Evolutionary conservation across 257 asterid genomes (phyloP).

Genomic region (Fraxinus excelsior): DNA sequence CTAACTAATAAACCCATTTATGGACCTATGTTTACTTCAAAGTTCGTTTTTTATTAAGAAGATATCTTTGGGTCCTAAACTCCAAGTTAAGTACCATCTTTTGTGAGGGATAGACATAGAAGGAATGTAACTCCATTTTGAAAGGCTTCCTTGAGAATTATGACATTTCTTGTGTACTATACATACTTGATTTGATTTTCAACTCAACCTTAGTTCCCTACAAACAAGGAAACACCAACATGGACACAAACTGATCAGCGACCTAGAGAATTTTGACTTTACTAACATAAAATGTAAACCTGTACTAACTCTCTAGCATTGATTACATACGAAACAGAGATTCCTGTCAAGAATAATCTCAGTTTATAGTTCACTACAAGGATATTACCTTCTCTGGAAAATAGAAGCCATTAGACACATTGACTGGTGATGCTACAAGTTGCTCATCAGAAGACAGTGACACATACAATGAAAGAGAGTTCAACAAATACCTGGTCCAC

Average conservation of each 20-base stretch:
- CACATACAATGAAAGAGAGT: slow-evolving; percentile 17
- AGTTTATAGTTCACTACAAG: background rate
- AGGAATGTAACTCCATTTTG: background rate
- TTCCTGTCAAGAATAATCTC: slow-evolving; percentile 17
- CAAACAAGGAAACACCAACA: too few species aligned
- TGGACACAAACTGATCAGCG: too few species aligned
- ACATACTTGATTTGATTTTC: background rate
- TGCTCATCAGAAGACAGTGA: slow-evolving; percentile 17
- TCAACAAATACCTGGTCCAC: slow-evolving; percentile 59
- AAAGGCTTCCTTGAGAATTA: background rate
- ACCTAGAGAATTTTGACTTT: too few species aligned
- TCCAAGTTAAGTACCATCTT: background rate
- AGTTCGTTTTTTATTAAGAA: background rate
- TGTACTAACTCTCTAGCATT: slow-evolving; percentile 7
- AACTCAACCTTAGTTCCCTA: background rate
- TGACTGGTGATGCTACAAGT: slow-evolving; percentile 10
- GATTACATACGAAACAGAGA: slow-evolving; percentile 16
- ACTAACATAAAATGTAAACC: too few species aligned
- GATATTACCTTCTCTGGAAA: slow-evolving; percentile 4
- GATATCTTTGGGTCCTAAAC: background rate
- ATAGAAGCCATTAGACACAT: slow-evolving; percentile 4
- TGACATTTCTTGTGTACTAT: too few species aligned
- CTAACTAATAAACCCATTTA: background rate
- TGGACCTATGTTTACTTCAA: background rate
- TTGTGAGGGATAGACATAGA: background rate